Evolutionary conservation across 331 rosid species (phyloP), one percentile per base, ranked within the genome.

Genomic region (Arachis monticola): DNA sequence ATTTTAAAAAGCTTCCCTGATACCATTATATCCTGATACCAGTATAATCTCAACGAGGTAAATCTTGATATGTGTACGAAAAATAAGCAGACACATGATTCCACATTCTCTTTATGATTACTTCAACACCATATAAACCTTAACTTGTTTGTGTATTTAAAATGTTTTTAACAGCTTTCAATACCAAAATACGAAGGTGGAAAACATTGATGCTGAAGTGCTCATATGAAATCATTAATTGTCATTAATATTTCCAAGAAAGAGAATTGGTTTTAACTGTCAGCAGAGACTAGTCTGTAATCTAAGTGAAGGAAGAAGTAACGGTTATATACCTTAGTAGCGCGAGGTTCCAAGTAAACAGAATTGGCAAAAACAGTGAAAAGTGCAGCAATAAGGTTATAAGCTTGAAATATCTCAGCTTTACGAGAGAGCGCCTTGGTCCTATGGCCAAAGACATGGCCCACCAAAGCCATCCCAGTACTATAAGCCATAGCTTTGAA

Each of bases 261-360:
- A 45, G 1, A 10, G 8, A 45, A 10, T 45, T 9, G 44, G 42
- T 7, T 30, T 60, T 31, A 35, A 10, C 17, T 10, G 44, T 58
- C 10, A 11, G 65, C 27, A 62, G 48, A 1, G n/a, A n/a, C n/a
- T n/a, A 60, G 2, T 31, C 51, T 8, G 4, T 32, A 2, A 32
- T 32, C 2, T 32, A 32, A 32, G 2, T 1, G 4, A 14, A 52
- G 7, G 2, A 12, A 12, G 8, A 4, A 12, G 3, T 1, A 1
- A 30, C 0, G 5, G 9, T 46, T 81, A 35, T 32, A 35, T 35
- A 91, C 98, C 96, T 86, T 90, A 0, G 90, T 85, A 31, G 98
- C 90, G 4, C 82, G 81, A 75, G 98, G 98, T 80, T 91, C 98
- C 89, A 91, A 74, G 89, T 84, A 88, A 5, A 90, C 0, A 73